Conservation (phyloP, 192 early-diverging fungal genomes). For the Thamnidium elegans region DNA sequence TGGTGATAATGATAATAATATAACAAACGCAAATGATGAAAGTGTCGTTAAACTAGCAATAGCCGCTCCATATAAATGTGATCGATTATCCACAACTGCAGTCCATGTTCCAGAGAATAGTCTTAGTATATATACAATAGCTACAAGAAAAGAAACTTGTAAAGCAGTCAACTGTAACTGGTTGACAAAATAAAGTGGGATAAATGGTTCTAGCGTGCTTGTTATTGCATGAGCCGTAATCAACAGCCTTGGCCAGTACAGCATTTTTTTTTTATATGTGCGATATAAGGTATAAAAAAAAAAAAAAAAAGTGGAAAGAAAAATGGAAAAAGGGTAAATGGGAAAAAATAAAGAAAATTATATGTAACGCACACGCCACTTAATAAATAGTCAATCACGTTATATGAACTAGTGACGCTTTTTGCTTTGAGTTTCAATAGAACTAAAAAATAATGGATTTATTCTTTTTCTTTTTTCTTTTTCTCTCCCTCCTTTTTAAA, state of each 20-base stretch:
- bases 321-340: background rate
- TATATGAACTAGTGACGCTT: too few species aligned
- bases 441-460: too few species aligned
- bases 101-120: conserved; percentile 6
- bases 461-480: too few species aligned
- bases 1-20: background rate
- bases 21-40: conserved; percentile 1
- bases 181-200: conserved; percentile 3
- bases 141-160: background rate
- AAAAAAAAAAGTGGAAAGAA: background rate
- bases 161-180: background rate
- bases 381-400: too few species aligned
- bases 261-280: background rate
- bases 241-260: conserved; percentile 15
- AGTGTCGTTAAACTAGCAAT: conserved; percentile 1
- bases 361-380: background rate
- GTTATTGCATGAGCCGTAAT: conserved; percentile 14
- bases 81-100: background rate
- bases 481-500: too few species aligned
- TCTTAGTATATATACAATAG: background rate
- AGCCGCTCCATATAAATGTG: background rate
- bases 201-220: background rate
- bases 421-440: too few species aligned
- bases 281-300: background rate
- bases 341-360: background rate